Percentiles rank a stretch among this genome's conserved stretches.
phyloP scores from a whole-genome alignment of 2,329 filamentous ascomycete species.

The Bipolaris oryzae region DNA sequence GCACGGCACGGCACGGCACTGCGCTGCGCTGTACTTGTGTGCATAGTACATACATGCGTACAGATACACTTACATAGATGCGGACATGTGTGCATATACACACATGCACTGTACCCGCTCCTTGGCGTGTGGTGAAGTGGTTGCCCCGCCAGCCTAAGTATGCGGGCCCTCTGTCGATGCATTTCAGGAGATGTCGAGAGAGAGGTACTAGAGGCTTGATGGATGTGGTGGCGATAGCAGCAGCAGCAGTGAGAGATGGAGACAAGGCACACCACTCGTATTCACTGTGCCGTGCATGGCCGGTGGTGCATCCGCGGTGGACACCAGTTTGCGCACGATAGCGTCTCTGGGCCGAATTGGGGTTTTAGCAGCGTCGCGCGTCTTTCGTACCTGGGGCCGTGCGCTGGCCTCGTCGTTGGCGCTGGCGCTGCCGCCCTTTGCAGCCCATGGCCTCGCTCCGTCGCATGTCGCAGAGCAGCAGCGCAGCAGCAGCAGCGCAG shows the following conservation, averaged over 20 bases:
- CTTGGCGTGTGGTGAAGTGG: not conserved
- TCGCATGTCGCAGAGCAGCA: conserved; percentile 13
- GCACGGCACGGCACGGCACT: too few species aligned
- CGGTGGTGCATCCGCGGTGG: conserved; percentile 8
- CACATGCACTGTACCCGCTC: not conserved
- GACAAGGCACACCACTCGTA: too few species aligned
- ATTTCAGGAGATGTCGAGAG: not conserved
- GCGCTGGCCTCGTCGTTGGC: conserved; percentile 25
- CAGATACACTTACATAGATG: too few species aligned
- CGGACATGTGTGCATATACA: too few species aligned
- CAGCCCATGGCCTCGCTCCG: conserved; percentile 19
- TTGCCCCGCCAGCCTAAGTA: not conserved
- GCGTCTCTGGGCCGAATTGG: conserved; percentile 12
- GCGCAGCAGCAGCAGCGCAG: not conserved
- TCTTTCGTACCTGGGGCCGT: conserved; percentile 26
- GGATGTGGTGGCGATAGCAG: not conserved
- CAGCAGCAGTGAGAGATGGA: not conserved
- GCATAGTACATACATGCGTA: too few species aligned
- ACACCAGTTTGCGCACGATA: conserved; percentile 13
- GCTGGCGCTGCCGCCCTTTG: conserved; percentile 26
- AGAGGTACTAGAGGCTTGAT: too few species aligned
- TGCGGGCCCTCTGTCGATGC: not conserved
- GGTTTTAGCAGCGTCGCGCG: conserved; percentile 23
- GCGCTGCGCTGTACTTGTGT: too few species aligned
- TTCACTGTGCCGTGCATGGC: conserved; percentile 1